Percentiles rank a stretch among this genome's conserved stretches.
These are phyloP conservation scores for Meira nashicola DNA, from an alignment of 1,284 basidiomycete genomes.

Conservation along the genomic window DNA sequence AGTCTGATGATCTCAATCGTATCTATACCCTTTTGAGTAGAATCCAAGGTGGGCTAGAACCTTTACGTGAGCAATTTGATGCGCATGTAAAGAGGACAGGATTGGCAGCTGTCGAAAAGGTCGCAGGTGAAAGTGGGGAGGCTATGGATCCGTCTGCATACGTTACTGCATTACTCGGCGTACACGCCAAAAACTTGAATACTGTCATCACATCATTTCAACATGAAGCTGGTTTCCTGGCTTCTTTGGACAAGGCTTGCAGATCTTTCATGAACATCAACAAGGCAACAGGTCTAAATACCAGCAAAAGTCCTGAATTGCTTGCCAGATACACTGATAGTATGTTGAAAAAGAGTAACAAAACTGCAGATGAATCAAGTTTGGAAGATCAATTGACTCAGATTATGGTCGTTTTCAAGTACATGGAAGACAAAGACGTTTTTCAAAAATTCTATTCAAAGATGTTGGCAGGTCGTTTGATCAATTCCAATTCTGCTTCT, in stretches of 20 bases:
- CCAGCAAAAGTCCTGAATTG: conserved; percentile 78
- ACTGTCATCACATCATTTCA: conserved; percentile 86
- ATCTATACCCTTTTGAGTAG: conserved; percentile 91
- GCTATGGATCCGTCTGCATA: conserved; percentile 75
- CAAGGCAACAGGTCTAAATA: conserved; percentile 59
- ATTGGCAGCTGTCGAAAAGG: conserved; percentile 73
- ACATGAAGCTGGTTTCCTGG: conserved; percentile 89
- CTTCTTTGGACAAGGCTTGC: conserved; percentile 86
- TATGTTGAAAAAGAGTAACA: conserved; percentile 89
- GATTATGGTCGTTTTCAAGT: conserved; percentile 97
- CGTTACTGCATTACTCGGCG: conserved; percentile 83
- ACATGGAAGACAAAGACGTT: conserved; percentile 98
- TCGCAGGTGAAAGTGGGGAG: conserved; percentile 52
- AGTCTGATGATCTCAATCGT: conserved; percentile 73
- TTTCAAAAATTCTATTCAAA: conserved; percentile 99
- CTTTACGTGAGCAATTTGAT: conserved; percentile 86
- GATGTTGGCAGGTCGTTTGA: conserved; percentile 89
- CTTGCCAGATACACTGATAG: conserved; percentile 90
- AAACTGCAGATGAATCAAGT: conserved; percentile 78
- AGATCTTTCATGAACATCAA: conserved; percentile 94
- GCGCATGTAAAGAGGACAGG: conserved; percentile 88
- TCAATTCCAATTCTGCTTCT: conserved; percentile 85
- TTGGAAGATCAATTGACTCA: conserved; percentile 84
- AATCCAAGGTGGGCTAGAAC: conserved; percentile 84
- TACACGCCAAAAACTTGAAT: conserved; percentile 86